Base-by-base conservation (phyloP, 2,329 filamentous ascomycete species). In the Fusarium sp. region DNA sequence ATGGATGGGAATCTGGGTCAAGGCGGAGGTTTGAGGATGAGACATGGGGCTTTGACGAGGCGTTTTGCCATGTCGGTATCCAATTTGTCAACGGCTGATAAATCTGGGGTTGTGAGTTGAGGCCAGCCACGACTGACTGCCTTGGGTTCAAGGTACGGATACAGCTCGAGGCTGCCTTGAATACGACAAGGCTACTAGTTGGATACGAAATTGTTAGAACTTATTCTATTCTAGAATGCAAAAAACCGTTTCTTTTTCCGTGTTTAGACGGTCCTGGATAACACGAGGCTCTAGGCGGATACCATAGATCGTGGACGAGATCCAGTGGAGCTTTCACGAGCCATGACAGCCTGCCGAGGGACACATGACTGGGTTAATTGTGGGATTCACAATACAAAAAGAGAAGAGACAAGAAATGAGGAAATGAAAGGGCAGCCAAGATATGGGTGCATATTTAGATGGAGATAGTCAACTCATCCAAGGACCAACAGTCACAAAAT, bases 281-380 rank as follows among this genome's bases (percentile, higher is more conserved):
- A 58, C 34, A 62, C 7, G 60, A 50, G 31, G 7, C 10, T 27
- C 54, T 43, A 28, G 30, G 51, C 51, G 31, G 65, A 56, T 39
- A 62, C 64, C 39, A 23, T 56, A 27, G 53, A 23, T 53, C 30
- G 28, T 62, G 23, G 51, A 37, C 10, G 28, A 27, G n/a, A 52
- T 66, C 31, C 18, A 30, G 52, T 61, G 65, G 54, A 61, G 47
- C 53, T 50, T 40, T 51, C 27, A 50, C n/a, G 10, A 58, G 37
- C n/a, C 31, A 51, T 16, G 34, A 40, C 34, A 9, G 16, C 18
- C 40, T 31, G 27, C 30, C 40, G 52, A 55, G 51, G 52, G 30
- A 7, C 39, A 54, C 8, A 43, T 55, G 52, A 12, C 13, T 6
- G 39, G 34, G 39, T 44, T 44, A 36, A 31, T 34, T n/a, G 11